Percentiles rank a stretch among this genome's conserved stretches.
phyloP scores from a whole-genome alignment of 345 rosid species.

The Arabidopsis arenosa region DNA sequence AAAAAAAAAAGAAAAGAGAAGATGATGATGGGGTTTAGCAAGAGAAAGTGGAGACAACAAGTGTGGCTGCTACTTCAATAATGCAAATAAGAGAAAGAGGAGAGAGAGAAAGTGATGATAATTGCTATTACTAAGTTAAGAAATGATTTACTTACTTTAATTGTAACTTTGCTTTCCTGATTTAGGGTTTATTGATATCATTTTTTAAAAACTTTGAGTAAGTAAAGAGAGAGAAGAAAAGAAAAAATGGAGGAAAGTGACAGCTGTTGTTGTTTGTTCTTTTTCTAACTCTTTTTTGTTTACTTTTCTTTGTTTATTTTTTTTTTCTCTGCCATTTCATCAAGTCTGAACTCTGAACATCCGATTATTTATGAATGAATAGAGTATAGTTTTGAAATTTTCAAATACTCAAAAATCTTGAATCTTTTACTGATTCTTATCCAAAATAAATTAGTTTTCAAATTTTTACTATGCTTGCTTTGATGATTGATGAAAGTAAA shows the following conservation, averaged over 20 bases:
- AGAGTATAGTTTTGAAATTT: background rate
- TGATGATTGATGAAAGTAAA: background rate
- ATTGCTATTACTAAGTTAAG: constrained; percentile 17
- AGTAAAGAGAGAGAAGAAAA: constrained; percentile 6
- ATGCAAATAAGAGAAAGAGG: constrained; percentile 35
- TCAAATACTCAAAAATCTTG: background rate
- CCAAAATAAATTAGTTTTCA: background rate
- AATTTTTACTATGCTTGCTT: no score
- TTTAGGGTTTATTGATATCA: constrained; percentile 51
- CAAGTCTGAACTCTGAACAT: constrained; percentile 22
- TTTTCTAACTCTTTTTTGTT: constrained; percentile 22
- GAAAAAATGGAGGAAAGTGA: constrained; percentile 28
- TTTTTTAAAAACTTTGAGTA: constrained; percentile 4
- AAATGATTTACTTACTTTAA: constrained; percentile 36
- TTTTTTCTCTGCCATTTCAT: constrained; percentile 14
- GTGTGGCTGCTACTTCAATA: constrained; percentile 40
- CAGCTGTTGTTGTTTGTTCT: constrained; percentile 44
- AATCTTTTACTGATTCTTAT: background rate
- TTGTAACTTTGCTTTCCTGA: constrained; percentile 46
- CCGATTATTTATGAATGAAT: constrained; percentile 34
- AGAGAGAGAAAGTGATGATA: constrained; percentile 5
- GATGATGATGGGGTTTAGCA: constrained; percentile 46
- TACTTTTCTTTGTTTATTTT: background rate
- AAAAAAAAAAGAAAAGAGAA: constrained; percentile 26
- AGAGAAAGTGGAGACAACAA: constrained; percentile 43